A percentile compares a stretch with the other conserved stretches of the same genome.
Conservation (phyloP, 768 basidiomycete genomes). For the Agaricus subrufescens region DNA sequence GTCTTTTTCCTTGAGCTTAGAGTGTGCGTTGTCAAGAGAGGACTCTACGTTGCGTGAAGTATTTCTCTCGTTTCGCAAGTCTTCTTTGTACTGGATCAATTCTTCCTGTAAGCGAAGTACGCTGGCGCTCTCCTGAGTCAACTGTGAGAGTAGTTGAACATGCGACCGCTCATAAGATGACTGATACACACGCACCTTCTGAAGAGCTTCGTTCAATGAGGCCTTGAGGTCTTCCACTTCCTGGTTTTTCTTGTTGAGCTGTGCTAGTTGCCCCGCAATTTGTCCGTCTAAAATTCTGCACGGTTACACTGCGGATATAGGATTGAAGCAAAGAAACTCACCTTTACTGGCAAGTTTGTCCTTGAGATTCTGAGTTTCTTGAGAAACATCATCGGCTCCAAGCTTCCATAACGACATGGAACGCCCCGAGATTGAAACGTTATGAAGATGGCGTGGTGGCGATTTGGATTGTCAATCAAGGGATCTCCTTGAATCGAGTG, state of each 20-base stretch:
- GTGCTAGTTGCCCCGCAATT: constrained; percentile 42
- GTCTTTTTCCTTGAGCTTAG: constrained; percentile 47
- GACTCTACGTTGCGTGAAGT: constrained; percentile 46
- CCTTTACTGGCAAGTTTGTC: constrained; percentile 50
- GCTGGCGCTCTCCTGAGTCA: constrained; percentile 52
- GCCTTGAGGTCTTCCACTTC: constrained; percentile 39
- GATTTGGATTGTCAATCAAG: too few relatives aligned
- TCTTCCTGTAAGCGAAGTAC: constrained; percentile 50
- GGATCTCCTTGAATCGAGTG: too few relatives aligned
- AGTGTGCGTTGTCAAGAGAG: constrained; percentile 42
- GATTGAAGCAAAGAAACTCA: constrained; percentile 13
- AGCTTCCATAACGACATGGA: constrained; percentile 44
- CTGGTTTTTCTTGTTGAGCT: constrained; percentile 34
- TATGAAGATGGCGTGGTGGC: too few relatives aligned
- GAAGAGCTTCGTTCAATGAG: constrained; percentile 38
- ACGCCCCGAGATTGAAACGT: too few relatives aligned
- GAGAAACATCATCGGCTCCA: constrained; percentile 41
- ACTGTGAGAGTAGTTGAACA: constrained; percentile 27
- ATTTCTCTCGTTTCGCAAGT: constrained; percentile 51
- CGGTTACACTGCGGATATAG: background rate
- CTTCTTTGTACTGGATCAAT: constrained; percentile 44
- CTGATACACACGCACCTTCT: constrained; percentile 35
- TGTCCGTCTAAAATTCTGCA: constrained; percentile 32
- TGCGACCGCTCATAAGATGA: background rate
- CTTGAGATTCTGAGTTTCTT: constrained; percentile 40